Evolutionary conservation across 345 rosid species (phyloP).

Genomic region (Cardiospermum halicacabum): DNA sequence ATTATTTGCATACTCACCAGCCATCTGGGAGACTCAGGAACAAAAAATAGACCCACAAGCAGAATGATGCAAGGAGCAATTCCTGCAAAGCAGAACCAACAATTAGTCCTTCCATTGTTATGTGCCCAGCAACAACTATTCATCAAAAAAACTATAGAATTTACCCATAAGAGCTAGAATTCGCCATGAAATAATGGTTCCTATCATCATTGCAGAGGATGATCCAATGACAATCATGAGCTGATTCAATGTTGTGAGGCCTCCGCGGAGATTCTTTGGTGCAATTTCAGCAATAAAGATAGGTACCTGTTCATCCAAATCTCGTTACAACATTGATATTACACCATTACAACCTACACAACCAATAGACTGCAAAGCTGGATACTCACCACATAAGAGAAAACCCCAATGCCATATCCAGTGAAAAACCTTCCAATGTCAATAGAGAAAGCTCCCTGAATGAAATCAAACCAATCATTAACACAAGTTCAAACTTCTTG

Average conservation of each 20-base stretch:
- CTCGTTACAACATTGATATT: neutral
- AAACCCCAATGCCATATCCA: constrained; percentile 85
- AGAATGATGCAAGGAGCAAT: constrained; percentile 64
- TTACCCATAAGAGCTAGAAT: constrained; percentile 73
- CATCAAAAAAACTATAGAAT: neutral
- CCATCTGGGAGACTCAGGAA: constrained; percentile 95
- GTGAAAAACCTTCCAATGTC: constrained; percentile 83
- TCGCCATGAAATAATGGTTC: constrained; percentile 73
- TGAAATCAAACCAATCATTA: neutral
- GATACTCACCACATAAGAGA: constrained; percentile 77
- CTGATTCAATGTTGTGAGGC: constrained; percentile 83
- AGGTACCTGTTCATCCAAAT: constrained; percentile 49
- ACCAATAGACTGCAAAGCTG: neutral
- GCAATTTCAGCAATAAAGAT: constrained; percentile 88
- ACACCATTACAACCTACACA: neutral
- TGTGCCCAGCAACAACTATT: neutral
- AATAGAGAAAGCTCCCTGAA: constrained; percentile 56
- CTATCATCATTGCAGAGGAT: constrained; percentile 59
- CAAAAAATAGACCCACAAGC: constrained; percentile 60
- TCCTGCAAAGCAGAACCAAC: constrained; percentile 38
- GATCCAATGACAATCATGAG: constrained; percentile 76
- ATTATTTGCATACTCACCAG: constrained; percentile 44
- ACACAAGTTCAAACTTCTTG: neutral
- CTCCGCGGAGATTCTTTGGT: constrained; percentile 86
- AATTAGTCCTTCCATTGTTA: constrained; percentile 5